A percentile compares a stretch with the other conserved stretches of the same genome.
phyloP scores from a whole-genome alignment of 2,329 filamentous ascomycete genomes.

The Ascochyta pisi region DNA sequence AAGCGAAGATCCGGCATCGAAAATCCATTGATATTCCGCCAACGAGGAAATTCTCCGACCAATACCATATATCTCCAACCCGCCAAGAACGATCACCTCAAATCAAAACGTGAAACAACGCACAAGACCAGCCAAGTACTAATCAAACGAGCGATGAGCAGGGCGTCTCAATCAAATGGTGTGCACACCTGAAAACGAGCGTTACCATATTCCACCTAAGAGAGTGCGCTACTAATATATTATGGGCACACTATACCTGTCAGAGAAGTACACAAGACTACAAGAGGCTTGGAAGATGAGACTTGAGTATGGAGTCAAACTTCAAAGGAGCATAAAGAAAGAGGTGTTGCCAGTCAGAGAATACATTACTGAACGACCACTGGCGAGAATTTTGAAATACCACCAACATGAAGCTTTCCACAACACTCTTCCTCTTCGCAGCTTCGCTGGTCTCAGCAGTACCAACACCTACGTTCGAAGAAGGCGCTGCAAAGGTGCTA shows the following conservation, averaged over 20 bases:
- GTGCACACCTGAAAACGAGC: neutral
- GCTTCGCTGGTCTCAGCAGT: constrained; percentile 20
- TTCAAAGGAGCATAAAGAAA: constrained; percentile 16
- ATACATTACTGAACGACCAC: neutral
- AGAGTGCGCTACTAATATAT: constrained; percentile 15
- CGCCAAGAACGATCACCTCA: constrained; percentile 14
- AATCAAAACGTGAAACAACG: constrained; percentile 8
- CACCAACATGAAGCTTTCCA: constrained; percentile 20
- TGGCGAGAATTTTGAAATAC: neutral
- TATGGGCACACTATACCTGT: neutral
- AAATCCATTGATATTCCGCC: constrained; percentile 20
- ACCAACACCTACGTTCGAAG: constrained; percentile 21
- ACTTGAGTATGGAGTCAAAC: constrained; percentile 4
- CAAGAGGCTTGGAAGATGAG: neutral
- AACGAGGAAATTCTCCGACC: constrained; percentile 24
- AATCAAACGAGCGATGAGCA: constrained; percentile 4
- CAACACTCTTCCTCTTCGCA: constrained; percentile 18
- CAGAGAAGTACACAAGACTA: neutral
- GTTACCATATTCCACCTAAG: constrained; percentile 21
- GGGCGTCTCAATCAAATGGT: constrained; percentile 4
- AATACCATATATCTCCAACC: constrained; percentile 5
- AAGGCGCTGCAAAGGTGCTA: constrained; percentile 13
- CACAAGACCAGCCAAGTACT: neutral
- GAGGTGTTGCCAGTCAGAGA: neutral
- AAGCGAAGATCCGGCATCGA: constrained; percentile 2